These are phyloP conservation scores for Trichophyton verrucosum DNA, from an alignment of 2,329 filamentous ascomycete genomes.

Conservation along the genomic window DNA sequence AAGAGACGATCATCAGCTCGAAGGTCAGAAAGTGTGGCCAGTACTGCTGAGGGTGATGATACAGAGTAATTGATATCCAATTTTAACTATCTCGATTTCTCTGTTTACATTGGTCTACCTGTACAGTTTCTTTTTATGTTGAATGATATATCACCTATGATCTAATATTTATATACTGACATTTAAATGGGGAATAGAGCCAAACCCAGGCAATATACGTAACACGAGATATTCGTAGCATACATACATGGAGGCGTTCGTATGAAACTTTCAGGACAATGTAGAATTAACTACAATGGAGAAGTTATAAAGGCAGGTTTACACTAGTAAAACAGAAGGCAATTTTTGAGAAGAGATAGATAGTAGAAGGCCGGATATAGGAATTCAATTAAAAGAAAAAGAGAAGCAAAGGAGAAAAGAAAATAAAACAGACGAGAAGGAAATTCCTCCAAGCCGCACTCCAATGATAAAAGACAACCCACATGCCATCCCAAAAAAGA, in stretches of 20 bases:
- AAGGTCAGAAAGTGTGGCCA: constrained; percentile 7
- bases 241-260: too few relatives aligned
- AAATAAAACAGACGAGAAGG: background rate
- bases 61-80: constrained; percentile 3
- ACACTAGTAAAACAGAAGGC: background rate
- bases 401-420: background rate
- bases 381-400: background rate
- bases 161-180: background rate
- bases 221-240: background rate
- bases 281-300: background rate
- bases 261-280: background rate
- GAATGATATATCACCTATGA: background rate
- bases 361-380: background rate
- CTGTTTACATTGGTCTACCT: background rate
- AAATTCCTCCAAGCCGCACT: constrained; percentile 14
- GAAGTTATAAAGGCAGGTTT: background rate
- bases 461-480: constrained; percentile 10
- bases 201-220: too few relatives aligned
- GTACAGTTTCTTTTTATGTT: background rate
- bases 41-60: constrained; percentile 8
- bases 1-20: constrained; percentile 1
- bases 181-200: too few relatives aligned
- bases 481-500: constrained; percentile 13
- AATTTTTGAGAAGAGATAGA: background rate
- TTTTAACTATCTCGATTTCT: background rate